Evolutionary conservation across 2,329 filamentous ascomycete species (phyloP), one percentile per base, ranked within the genome.

Genomic region (Apiospora phragmitis): DNA sequence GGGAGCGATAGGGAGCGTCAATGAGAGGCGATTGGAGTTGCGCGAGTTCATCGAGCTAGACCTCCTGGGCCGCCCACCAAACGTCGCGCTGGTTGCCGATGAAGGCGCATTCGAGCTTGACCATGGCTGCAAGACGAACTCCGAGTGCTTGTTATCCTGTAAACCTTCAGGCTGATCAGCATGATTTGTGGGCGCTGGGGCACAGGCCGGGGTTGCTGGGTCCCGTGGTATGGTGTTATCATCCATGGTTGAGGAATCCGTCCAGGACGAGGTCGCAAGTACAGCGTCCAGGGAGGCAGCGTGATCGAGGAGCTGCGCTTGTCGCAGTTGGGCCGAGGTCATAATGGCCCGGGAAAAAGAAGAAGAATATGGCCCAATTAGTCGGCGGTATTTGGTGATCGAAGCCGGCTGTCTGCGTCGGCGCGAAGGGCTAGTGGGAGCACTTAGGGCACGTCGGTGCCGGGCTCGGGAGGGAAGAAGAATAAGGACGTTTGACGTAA

Each of bases 1-100:
- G 7, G 82, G 84, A 12, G 88, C 85, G 75, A 91, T 89, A n/a
- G 89, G 89, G 12, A 91, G 82, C 1, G 88, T 90, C 35, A 91
- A 81, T 0, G 89, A 91, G 26, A 91, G 84, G 69, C 89, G 83
- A 76, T 91, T 89, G 38, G 85, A 84, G 73, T 85, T 85, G 45
- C 88, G 83, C 26, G 87, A 88, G 18, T 86, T 81, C 35, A 84
- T 83, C 6, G 88, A 89, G 21, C 84, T 84, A 18, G 87, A 88
- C 43, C 87, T 86, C 69, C 83, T 82, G 11, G 85, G 85, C 49
- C 86, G 85, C 55, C 82, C 83, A 59, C 82, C 80, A 18, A 80
- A 77, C 12, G 77, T 76, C 71, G 85, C 83, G 70, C 83, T 83
- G 41, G 72, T 72, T n/a, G 81, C 79, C 38, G 80, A 76, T 8